Evolutionary conservation across 2,329 filamentous ascomycete genomes (phyloP).

Genomic region (Daldinia sp.): DNA sequence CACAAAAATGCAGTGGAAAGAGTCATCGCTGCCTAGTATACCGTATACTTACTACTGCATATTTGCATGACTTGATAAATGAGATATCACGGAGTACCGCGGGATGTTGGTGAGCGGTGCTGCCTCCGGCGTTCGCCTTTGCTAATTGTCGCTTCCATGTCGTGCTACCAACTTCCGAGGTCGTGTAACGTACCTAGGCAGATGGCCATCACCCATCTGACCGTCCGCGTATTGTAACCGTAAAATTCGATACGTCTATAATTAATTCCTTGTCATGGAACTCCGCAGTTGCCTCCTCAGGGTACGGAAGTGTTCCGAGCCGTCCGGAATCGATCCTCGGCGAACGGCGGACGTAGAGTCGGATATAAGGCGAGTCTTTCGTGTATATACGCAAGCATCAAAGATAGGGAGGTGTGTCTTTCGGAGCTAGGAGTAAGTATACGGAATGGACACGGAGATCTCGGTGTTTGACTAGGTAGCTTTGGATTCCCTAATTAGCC

Average conservation of each 20-base stretch:
- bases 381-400: background rate
- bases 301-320: background rate
- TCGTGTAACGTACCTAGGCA: background rate
- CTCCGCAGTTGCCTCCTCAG: background rate
- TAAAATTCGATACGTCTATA: no score
- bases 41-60: background rate
- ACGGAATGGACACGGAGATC: background rate
- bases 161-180: background rate
- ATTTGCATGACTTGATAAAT: background rate
- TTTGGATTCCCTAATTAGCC: no score
- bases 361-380: background rate
- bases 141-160: no score
- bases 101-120: background rate
- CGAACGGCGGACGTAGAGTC: background rate
- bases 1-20: background rate
- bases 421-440: background rate
- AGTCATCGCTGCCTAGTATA: background rate
- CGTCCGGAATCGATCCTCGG: background rate
- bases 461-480: no score
- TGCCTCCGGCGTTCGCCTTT: background rate
- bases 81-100: background rate
- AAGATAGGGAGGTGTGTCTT: background rate
- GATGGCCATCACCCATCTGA: background rate
- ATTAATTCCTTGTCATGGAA: no score
- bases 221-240: no score